Evolutionary conservation across 257 asterid species (phyloP), one percentile per base, ranked within the genome.

Genomic region (Solanum bulbocastanum): DNA sequence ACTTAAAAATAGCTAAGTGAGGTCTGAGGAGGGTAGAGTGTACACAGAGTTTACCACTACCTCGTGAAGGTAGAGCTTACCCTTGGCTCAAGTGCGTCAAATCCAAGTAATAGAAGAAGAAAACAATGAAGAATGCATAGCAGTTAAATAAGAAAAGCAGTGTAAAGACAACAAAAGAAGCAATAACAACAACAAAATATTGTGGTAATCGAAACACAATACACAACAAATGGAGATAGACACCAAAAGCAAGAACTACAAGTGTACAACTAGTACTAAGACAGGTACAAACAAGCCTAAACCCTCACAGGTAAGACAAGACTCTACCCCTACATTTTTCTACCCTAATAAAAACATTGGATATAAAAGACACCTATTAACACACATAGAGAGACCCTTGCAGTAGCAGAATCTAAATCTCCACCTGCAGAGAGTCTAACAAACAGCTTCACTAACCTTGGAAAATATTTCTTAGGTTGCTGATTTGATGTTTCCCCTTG

Each of bases 371-470:
- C 65, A 44, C 35, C 72, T 1, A 71, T 33, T 36, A 85, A 20
- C 23, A 44, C 66, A 46, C 0, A 44, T 8, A 25, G 18, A 75
- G 83, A 16, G 85, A 5, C 27, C 68, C 66, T 79, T 44, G 66
- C 62, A 27, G 40, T 79, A 79, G 65, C 52, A 86, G 9, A 69
- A 60, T 36, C 25, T 40, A 86, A 33, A 74, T 74, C 58, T 20
- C 73, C 74, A 52, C 6, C 72, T n/a, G 66, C 84, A 73, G 52
- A 73, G 25, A 49, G 83, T 27, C 35, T n/a, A 49, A 86, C 68
- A 52, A 42, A 71, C 88, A 11, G 72, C 71, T 74, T 33, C 44
- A 49, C 88, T 73, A 46, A 86, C 88, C 88, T 86, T 39, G 88
- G 88, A 49, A 86, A 86, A 79, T 86, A 86, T 36, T 13, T 86